These are phyloP conservation scores for Pestalotiopsis sp. DNA, from an alignment of 2,329 filamentous ascomycete species.

Conservation along the genomic window DNA sequence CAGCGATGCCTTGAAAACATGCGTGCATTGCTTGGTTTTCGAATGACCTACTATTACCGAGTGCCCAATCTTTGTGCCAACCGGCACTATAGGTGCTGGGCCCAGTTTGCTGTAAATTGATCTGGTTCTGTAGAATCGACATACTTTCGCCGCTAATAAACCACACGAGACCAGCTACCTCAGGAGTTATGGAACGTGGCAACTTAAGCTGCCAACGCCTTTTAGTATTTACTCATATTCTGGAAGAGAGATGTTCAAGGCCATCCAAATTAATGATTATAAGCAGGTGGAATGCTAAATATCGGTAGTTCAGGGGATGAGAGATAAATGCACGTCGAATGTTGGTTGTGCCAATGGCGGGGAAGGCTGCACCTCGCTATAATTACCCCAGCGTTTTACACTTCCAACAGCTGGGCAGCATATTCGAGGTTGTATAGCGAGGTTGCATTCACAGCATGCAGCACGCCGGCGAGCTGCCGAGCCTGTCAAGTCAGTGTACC, in stretches of 20 bases:
- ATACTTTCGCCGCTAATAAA: constrained; percentile 5
- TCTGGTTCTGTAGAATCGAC: constrained; percentile 21
- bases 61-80: constrained; percentile 25
- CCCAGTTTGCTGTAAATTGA: constrained; percentile 18
- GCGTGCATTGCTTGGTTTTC: not conserved
- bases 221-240: not conserved
- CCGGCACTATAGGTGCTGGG: constrained; percentile 19
- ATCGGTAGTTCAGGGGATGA: not conserved
- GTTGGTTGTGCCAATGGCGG: not conserved
- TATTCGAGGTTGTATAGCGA: no score
- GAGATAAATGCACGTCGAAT: not conserved
- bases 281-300: not conserved
- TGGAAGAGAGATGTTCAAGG: not conserved
- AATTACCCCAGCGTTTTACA: not conserved
- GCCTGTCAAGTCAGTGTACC: no score
- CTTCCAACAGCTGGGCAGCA: not conserved
- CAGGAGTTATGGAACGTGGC: not conserved
- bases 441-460: no score
- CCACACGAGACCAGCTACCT: not conserved
- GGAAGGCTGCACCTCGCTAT: not conserved
- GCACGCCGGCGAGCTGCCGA: no score
- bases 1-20: not conserved
- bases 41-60: constrained; percentile 19
- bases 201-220: not conserved
- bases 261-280: not conserved